Percentiles rank a stretch among this genome's conserved stretches.
These are phyloP conservation scores for Cucumis variabilis DNA, from an alignment of 331 rosid species.

Conservation along the genomic window DNA sequence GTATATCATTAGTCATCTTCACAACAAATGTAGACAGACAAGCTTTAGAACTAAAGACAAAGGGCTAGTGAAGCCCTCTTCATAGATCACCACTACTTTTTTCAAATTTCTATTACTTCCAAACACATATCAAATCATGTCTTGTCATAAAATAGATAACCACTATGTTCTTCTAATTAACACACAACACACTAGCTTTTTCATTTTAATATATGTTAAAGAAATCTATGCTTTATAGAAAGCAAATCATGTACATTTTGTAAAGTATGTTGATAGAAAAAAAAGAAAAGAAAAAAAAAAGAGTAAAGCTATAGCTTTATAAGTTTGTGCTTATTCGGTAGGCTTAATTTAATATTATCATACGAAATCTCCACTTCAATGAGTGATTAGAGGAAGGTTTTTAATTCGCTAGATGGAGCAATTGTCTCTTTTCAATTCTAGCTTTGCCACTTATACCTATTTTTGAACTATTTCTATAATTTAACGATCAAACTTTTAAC, in stretches of 20 bases:
- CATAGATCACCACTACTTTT: neutral
- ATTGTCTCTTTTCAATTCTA: too few relatives aligned
- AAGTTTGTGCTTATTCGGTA: neutral
- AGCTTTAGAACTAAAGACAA: constrained; percentile 24
- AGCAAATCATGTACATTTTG: neutral
- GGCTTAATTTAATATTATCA: too few relatives aligned
- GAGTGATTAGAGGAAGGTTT: neutral
- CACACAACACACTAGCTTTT: neutral
- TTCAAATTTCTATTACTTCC: neutral
- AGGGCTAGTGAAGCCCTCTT: neutral
- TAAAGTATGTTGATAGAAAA: neutral
- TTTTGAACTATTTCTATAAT: too few relatives aligned
- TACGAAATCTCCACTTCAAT: neutral
- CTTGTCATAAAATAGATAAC: constrained; percentile 14
- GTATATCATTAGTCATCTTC: constrained; percentile 29
- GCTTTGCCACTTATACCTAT: too few relatives aligned
- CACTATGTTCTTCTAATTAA: neutral
- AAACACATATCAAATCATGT: constrained; percentile 21
- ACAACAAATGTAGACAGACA: constrained; percentile 19
- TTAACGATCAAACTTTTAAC: too few relatives aligned
- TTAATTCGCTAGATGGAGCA: too few relatives aligned
- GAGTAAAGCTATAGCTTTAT: neutral
- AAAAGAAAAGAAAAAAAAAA: too few relatives aligned
- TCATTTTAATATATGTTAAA: neutral
- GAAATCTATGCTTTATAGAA: neutral